phyloP scores from a whole-genome alignment of 176 grass and related monocot species.

The Oryza punctata region DNA sequence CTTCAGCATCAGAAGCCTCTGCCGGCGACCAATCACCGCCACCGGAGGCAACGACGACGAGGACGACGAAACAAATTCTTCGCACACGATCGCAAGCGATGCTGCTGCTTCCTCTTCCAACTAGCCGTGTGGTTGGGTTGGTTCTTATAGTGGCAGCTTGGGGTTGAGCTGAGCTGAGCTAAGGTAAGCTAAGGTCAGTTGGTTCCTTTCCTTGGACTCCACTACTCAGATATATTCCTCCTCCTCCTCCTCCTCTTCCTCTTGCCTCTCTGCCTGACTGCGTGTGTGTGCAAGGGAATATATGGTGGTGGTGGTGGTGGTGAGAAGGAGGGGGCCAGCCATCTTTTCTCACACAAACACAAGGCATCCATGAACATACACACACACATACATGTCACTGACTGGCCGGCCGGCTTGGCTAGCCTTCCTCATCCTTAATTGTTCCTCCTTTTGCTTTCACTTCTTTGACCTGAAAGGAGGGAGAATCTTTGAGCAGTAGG shows the following conservation, averaged over 20 bases:
- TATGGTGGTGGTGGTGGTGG: conserved; percentile 36
- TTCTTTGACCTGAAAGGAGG: conserved; percentile 86
- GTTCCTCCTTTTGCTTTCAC: conserved; percentile 72
- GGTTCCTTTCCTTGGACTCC: conserved; percentile 54
- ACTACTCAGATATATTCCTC: conserved; percentile 46
- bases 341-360: conserved; percentile 22
- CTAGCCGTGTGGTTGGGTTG: neutral
- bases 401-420: neutral
- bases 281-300: conserved; percentile 53
- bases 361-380: conserved; percentile 3
- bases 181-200: neutral
- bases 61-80: neutral
- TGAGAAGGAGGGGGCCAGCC: conserved; percentile 29
- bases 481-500: conserved; percentile 92
- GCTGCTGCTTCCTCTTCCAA: neutral
- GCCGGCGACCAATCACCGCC: conserved; percentile 17
- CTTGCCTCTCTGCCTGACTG: neutral
- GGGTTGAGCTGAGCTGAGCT: neutral
- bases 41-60: neutral
- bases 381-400: conserved; percentile 25
- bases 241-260: neutral
- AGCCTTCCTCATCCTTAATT: conserved; percentile 19
- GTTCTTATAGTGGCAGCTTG: neutral
- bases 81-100: neutral
- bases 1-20: conserved; percentile 47